Conservation (phyloP, 768 basidiomycete genomes). For the Bullera alba region DNA sequence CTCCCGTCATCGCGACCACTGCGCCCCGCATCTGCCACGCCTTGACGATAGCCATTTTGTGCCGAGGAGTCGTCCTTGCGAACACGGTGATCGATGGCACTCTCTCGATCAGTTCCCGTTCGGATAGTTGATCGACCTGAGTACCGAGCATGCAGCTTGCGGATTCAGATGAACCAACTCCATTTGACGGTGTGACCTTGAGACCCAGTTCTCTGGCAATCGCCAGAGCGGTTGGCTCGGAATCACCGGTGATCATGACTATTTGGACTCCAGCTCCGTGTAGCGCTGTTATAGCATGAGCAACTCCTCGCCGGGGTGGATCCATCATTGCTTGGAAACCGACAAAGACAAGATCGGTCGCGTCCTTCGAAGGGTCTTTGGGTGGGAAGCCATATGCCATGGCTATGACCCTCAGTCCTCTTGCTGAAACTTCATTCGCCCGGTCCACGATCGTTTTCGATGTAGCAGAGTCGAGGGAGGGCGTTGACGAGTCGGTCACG, state of each 20-base stretch:
- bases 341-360: conserved; percentile 62
- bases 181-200: conserved; percentile 52
- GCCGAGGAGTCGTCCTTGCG: conserved; percentile 89
- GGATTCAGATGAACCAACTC: conserved; percentile 1
- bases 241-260: conserved; percentile 98
- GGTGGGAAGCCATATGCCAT: conserved; percentile 75
- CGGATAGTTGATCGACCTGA: conserved; percentile 76
- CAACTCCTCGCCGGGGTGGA: conserved; percentile 88
- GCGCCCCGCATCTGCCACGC: conserved; percentile 84
- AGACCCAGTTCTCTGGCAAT: conserved; percentile 83
- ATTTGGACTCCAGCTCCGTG: conserved; percentile 84
- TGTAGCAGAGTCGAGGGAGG: conserved; percentile 63
- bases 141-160: conserved; percentile 61
- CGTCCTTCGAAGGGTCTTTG: conserved; percentile 38
- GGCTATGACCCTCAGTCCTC: conserved; percentile 78
- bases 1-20: conserved; percentile 95
- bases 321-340: conserved; percentile 95
- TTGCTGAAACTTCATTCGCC: conserved; percentile 63
- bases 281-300: conserved; percentile 72
- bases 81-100: conserved; percentile 80
- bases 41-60: conserved; percentile 95
- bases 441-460: conserved; percentile 62
- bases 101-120: conserved; percentile 70
- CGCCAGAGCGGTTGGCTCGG: conserved; percentile 79
- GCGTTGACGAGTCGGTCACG: conserved; percentile 81